Base-by-base conservation (phyloP, 2,329 filamentous ascomycete species). In the Alternaria postmessia region DNA sequence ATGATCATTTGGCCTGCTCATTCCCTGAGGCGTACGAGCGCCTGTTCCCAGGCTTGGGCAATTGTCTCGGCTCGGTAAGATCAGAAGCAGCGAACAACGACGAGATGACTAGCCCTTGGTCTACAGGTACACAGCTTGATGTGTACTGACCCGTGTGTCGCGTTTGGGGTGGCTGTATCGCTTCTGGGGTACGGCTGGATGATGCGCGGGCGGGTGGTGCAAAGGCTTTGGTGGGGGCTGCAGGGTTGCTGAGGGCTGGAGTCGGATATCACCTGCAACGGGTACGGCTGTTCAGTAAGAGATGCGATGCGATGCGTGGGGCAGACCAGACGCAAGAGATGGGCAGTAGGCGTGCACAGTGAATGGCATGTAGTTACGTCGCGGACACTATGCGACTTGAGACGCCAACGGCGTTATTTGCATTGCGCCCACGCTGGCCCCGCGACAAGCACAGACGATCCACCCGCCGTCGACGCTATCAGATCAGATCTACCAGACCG, bases 1-100 rank as follows among this genome's bases (percentile, higher is more conserved):
- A 78, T 78, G 66, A 67, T 77, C 75, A 67, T 73, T 74, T 78
- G 73, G 75, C 75, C 69, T 72, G 75, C 74, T 78, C 77, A 79
- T 79, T 74, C 76, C 76, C 76, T 78, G 61, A 59, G 58, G 61
- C 61, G 61, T 62, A 39, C 66, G 65, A 65, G 66, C 65, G 73
- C 72, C 72, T 66, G 66, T 58, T 63, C 58, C 62, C 67, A 64
- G 70, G 71, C 68, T 55, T 54, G 57, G 41, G 54, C 54, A 51
- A 43, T 59, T 60, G 56, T 63, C 59, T 67, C 61, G 59, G 63
- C 42, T 66, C 62, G 63, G 62, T 55, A 57, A 39, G 38, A 26
- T 51, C 41, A 52, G 54, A 47, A 42, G 58, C 36, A 54, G 57
- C 63, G 54, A 60, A 65, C 58, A 51, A 54, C 42, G 57, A 53